Evolutionary conservation across 2,329 filamentous ascomycete genomes (phyloP), one percentile per base, ranked within the genome.

Genomic region (Dothiorella sarmentorum): DNA sequence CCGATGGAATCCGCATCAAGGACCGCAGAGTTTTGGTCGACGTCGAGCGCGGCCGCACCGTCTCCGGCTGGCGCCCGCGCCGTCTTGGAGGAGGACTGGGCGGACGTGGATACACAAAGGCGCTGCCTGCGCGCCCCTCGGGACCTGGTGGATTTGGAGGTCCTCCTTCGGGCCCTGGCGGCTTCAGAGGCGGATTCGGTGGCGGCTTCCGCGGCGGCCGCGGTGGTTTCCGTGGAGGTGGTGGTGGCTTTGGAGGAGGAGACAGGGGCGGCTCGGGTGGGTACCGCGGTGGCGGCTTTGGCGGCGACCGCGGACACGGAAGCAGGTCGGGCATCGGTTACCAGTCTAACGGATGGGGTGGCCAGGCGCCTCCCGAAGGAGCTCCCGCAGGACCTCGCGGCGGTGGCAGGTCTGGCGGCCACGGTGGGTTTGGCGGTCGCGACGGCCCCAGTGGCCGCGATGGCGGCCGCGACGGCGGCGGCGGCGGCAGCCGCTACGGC

Each of bases 1-100:
- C 83, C 64, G 92, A 97, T 82, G 90, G 90, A 64, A 89, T 96
- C 69, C 87, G 88, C 66, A 96, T 99, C 77, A 95, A 91, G 73
- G 92, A 95, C 71, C 86, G 93, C 69, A 86, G 88, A 67, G 90
- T 97, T 69, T 85, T 96, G 71, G 91, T 97, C 68, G 94, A 99
- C 71, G 93, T 97, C 61, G 94, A 99, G 77, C 87, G 94, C 69
- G 94, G 94, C 65, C 88, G 94, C 66, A 97, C 94, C 29, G 91
- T 97, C 38, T 89, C 90, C 69, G 91, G 89, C 49, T 99, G 94
- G 94, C 89, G 90, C 69, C 94, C 94, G 62, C 87, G 90, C 65
- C 88, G 94, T 63, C 88, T 96, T 55, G 94, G 93, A 60, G 94
- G 94, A 64, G 94, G 94, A 45, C 84, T 97, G 2, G 94, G 94